Evolutionary conservation across 2,329 filamentous ascomycete genomes (phyloP).

Genomic region (Blastomyces percursus): DNA sequence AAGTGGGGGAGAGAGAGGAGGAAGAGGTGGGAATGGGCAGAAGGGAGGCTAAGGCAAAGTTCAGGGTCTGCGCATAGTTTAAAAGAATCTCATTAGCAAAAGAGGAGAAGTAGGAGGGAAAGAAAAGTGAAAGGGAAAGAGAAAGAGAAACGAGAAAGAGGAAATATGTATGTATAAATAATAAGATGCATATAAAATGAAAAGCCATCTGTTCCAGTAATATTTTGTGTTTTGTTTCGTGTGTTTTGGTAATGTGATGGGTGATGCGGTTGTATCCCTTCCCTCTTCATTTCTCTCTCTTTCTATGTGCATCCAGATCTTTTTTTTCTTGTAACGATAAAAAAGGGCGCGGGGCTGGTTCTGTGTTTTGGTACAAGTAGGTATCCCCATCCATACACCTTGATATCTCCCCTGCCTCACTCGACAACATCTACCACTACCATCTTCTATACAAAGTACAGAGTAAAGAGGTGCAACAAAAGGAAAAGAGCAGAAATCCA

Average conservation of each 20-base stretch:
- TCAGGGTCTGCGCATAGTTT: too few species aligned
- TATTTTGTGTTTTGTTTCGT: not conserved
- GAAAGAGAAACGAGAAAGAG: not conserved
- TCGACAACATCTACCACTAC: not conserved
- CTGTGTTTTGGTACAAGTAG: slow-evolving; percentile 2
- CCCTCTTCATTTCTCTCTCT: not conserved
- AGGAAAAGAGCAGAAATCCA: not conserved
- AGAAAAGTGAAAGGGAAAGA: not conserved
- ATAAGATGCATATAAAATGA: not conserved
- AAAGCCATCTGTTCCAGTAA: not conserved
- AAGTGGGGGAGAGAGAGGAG: too few species aligned
- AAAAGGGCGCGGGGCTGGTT: not conserved
- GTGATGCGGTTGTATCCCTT: not conserved
- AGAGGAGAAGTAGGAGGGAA: not conserved
- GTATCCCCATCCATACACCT: not conserved
- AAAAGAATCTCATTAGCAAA: too few species aligned
- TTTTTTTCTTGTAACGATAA: not conserved
- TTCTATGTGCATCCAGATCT: slow-evolving; percentile 1
- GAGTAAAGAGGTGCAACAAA: not conserved
- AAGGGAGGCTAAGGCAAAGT: too few species aligned
- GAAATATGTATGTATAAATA: not conserved
- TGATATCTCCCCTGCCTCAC: not conserved
- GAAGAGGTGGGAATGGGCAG: too few species aligned
- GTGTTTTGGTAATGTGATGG: not conserved
- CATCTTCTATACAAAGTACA: not conserved